These are phyloP conservation scores for Kazachstania psychrophila DNA, from an alignment of 805 yeast species.

Conservation along the genomic window DNA sequence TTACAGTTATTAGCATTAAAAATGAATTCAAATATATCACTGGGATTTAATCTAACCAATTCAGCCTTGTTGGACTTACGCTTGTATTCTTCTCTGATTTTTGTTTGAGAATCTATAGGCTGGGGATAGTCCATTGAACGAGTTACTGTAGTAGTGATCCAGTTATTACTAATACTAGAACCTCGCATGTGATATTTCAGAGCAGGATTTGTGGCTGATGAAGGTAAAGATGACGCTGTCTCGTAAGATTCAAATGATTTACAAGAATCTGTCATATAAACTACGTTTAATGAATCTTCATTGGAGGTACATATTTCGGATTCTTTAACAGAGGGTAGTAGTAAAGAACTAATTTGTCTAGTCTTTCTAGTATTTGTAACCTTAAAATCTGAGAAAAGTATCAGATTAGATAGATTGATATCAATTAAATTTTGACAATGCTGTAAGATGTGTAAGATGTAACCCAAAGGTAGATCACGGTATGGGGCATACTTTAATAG, in stretches of 20 bases:
- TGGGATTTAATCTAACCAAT: slow-evolving; percentile 15
- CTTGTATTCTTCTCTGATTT: slow-evolving; percentile 12
- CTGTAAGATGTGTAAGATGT: slow-evolving; percentile 56
- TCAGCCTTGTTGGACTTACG: slow-evolving; percentile 5
- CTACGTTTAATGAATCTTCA: slow-evolving; percentile 15
- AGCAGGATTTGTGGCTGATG: background rate
- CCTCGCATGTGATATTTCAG: slow-evolving; percentile 2
- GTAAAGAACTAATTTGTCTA: slow-evolving; percentile 9
- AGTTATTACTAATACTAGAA: slow-evolving; percentile 8
- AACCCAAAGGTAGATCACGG: slow-evolving; percentile 76
- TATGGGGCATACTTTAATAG: slow-evolving; percentile 52
- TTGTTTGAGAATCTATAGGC: slow-evolving; percentile 20
- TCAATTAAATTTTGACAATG: slow-evolving; percentile 52
- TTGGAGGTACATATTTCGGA: slow-evolving; percentile 6
- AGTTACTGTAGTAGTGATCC: slow-evolving; percentile 7
- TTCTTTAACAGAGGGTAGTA: slow-evolving; percentile 16
- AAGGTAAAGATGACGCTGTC: background rate
- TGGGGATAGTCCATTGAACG: slow-evolving; percentile 15
- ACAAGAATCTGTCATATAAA: slow-evolving; percentile 25
- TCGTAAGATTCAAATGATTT: slow-evolving; percentile 19
- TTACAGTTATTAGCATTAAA: slow-evolving; percentile 3
- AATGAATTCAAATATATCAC: slow-evolving; percentile 15
- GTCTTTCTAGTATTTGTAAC: slow-evolving; percentile 10
- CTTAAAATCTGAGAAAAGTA: slow-evolving; percentile 60
- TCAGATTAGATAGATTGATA: slow-evolving; percentile 51